Base-by-base conservation (phyloP, 2,329 filamentous ascomycete genomes). In the Phyllosticta citribraziliensis region DNA sequence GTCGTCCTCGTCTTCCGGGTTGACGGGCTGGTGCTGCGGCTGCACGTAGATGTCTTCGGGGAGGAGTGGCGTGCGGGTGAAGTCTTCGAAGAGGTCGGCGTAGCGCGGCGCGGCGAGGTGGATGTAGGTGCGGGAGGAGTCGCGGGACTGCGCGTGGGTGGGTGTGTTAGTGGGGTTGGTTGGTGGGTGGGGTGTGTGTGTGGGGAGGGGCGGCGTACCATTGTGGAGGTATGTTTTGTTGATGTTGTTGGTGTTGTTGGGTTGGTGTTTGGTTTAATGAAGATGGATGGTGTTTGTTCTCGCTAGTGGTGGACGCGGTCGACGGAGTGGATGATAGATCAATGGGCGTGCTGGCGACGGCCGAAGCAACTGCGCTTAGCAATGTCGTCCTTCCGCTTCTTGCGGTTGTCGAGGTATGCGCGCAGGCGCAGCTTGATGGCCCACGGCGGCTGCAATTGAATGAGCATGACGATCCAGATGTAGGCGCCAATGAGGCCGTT, bases 1-100 rank as follows among this genome's bases (percentile, higher is more conserved):
- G 69, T 94, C 89, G 70, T 94, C 90, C 75, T 94, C 89, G 72
- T 94, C 89, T 73, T 94, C 89, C 0, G 90, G 89, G 71, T 94
- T 93, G 70, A 91, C 81, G 51, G 89, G 90, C 72, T 91, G 88
- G 70, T 91, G 84, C 64, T 90, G 84, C 8, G 85, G 84, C 35
- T 88, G 84, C n/a, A 95, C 88, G 73, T 89, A 88, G 70, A 94
- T 89, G 61, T 92, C 88, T 75, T 94, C 89, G 64, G 75, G 72
- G 3, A 71, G 67, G 4, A 76, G 69, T 57, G 72, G 71, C n/a
- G 63, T 55, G 54, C 70, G 72, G 5, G 75, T 78, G 70, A 80
- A 80, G 64, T 77, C 76, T 67, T 93, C 89, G 66, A 92, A 88
- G 64, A 91, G 83, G 75, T 92, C 89, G 60, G 88, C 88, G 75